A percentile compares a stretch with the other conserved stretches of the same genome.
phyloP scores from a whole-genome alignment of 2,329 filamentous ascomycete genomes.

The Beauveria scarabaeidicola region DNA sequence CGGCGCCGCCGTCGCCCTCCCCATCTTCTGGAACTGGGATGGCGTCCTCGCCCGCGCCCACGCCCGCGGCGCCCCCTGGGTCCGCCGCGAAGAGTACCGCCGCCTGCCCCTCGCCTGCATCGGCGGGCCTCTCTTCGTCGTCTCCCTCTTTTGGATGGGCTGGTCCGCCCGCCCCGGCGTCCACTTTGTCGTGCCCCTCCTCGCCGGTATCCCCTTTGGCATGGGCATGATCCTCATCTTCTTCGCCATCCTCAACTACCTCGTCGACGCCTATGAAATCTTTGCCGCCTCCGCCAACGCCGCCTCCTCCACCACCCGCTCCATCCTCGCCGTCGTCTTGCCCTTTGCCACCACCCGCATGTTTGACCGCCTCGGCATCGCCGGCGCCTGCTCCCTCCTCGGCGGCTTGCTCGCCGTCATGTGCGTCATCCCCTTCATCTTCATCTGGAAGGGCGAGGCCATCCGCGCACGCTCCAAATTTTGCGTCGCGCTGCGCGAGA shows the following conservation, averaged over 20 bases:
- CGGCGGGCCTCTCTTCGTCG: conserved; percentile 55
- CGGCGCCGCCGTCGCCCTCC: conserved; percentile 50
- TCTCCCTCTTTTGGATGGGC: conserved; percentile 53
- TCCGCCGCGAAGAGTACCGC: conserved; percentile 54
- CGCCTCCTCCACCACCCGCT: conserved; percentile 77
- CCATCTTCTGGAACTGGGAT: conserved; percentile 60
- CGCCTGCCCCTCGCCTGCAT: conserved; percentile 64
- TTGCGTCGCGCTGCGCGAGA: conserved; percentile 49
- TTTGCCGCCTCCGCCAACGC: conserved; percentile 70
- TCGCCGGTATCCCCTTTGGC: conserved; percentile 54
- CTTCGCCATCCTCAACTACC: conserved; percentile 55
- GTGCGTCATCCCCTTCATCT: conserved; percentile 42
- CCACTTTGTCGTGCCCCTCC: conserved; percentile 47
- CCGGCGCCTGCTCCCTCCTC: conserved; percentile 44
- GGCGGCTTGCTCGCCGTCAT: conserved; percentile 42
- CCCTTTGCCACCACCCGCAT: conserved; percentile 46
- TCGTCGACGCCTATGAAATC: conserved; percentile 59
- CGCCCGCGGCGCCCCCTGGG: conserved; percentile 44
- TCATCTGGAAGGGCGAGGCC: conserved; percentile 44
- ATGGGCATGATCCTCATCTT: conserved; percentile 55
- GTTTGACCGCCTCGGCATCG: conserved; percentile 38
- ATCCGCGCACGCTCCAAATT: conserved; percentile 52
- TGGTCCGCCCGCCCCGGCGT: conserved; percentile 43
- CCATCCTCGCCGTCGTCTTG: conserved; percentile 77
- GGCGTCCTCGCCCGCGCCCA: conserved; percentile 45